A percentile compares a stretch with the other conserved stretches of the same genome.
Conservation (phyloP, 352 stramenopile species). For the Globisporangium nunn region DNA sequence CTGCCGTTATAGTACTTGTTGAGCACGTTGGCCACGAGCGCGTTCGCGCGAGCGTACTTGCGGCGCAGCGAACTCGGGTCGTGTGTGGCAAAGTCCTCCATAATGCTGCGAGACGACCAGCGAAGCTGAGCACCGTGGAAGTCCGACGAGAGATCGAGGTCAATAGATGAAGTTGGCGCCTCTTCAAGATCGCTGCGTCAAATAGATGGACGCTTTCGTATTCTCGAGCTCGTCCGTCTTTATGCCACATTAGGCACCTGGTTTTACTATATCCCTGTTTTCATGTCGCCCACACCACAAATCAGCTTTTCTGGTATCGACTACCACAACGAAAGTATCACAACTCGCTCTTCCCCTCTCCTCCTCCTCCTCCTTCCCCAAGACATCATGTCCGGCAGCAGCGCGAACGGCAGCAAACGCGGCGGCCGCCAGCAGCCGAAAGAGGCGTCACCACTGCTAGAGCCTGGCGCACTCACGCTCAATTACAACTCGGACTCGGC, state of each 20-base stretch:
- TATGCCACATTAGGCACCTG: too few relatives aligned
- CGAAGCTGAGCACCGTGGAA: too few relatives aligned
- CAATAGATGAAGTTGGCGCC: too few relatives aligned
- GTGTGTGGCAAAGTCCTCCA: neutral
- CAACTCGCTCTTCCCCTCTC: neutral
- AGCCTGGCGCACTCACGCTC: conserved; percentile 34
- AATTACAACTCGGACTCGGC: conserved; percentile 87
- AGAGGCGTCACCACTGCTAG: conserved; percentile 49
- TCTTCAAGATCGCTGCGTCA: too few relatives aligned
- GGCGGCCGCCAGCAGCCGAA: conserved; percentile 14
- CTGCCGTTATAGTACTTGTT: conserved; percentile 80
- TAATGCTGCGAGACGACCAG: neutral
- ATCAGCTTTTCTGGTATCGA: too few relatives aligned
- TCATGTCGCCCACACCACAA: too few relatives aligned
- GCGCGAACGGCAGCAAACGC: conserved; percentile 7
- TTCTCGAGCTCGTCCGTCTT: too few relatives aligned
- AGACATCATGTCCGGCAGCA: conserved; percentile 3
- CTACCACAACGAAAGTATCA: neutral
- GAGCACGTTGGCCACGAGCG: conserved; percentile 44
- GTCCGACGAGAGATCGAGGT: too few relatives aligned
- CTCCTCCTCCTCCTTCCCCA: too few relatives aligned
- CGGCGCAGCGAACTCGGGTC: conserved; percentile 8
- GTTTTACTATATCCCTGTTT: too few relatives aligned
- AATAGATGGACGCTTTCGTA: too few relatives aligned
- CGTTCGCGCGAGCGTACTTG: conserved; percentile 44